phyloP scores from a whole-genome alignment of 1,284 basidiomycete species.

The Salmacisia buchloeana region DNA sequence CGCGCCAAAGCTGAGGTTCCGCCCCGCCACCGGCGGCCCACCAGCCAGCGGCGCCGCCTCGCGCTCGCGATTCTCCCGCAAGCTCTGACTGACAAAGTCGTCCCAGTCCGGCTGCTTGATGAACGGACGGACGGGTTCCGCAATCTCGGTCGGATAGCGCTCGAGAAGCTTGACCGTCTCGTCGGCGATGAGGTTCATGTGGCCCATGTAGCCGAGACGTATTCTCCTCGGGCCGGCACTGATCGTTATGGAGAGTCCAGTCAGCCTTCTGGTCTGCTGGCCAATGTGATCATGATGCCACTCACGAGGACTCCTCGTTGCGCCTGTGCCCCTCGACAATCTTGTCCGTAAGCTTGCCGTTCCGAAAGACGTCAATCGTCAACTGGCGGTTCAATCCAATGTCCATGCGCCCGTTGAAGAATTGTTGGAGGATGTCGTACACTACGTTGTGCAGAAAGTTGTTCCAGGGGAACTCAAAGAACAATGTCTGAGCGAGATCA shows the following conservation, averaged over 20 bases:
- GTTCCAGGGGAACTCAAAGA: conserved; percentile 95
- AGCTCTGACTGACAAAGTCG: conserved; percentile 39
- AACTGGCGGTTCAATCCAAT: conserved; percentile 31
- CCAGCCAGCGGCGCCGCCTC: conserved; percentile 46
- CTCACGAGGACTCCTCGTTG: conserved; percentile 33
- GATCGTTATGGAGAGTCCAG: not conserved
- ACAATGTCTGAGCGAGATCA: conserved; percentile 54
- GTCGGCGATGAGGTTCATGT: conserved; percentile 86
- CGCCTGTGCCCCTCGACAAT: conserved; percentile 42
- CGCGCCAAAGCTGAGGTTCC: conserved; percentile 30
- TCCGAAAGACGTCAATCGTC: conserved; percentile 42
- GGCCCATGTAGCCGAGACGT: conserved; percentile 82
- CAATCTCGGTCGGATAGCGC: conserved; percentile 63
- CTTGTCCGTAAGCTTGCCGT: conserved; percentile 34
- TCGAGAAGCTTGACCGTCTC: conserved; percentile 79
- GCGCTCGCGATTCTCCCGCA: conserved; percentile 42
- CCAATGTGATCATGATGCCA: not conserved
- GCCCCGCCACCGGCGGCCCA: conserved; percentile 32
- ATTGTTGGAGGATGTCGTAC: conserved; percentile 92
- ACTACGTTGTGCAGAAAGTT: conserved; percentile 96
- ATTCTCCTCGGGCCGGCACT: conserved; percentile 33
- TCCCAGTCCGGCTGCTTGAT: conserved; percentile 44
- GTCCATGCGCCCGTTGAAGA: conserved; percentile 75
- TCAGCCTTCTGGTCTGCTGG: no score
- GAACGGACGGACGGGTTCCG: conserved; percentile 18